These are phyloP conservation scores for Hansenula lynferdii DNA, from an alignment of 1,139 yeast genomes.

Conservation along the genomic window DNA sequence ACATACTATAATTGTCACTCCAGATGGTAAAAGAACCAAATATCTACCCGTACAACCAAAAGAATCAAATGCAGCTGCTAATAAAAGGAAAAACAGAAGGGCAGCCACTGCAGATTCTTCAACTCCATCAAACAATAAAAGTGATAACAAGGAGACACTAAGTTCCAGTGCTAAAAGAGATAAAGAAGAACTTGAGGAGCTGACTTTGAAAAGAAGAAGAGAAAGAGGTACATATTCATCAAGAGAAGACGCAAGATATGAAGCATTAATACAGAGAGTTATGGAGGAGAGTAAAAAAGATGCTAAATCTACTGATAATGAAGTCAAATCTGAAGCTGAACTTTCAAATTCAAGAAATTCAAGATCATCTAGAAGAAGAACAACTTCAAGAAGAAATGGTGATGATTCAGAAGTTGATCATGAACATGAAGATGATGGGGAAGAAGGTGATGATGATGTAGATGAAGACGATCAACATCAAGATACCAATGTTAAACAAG, in stretches of 20 bases:
- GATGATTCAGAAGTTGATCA: conserved; percentile 11
- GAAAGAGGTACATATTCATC: conserved; percentile 30
- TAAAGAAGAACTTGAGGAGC: conserved; percentile 9
- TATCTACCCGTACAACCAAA: conserved; percentile 36
- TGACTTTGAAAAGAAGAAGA: conserved; percentile 7
- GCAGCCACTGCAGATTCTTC: conserved; percentile 2
- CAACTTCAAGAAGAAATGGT: conserved; percentile 19
- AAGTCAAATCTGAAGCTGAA: conserved; percentile 24
- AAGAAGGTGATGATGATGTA: conserved; percentile 11
- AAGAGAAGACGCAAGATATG: conserved; percentile 34
- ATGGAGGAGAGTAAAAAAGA: conserved; percentile 31
- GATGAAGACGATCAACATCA: conserved; percentile 11
- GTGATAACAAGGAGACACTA: conserved; percentile 11
- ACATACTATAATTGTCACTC: conserved; percentile 53
- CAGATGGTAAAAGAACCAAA: conserved; percentile 37
- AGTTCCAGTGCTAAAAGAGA: conserved; percentile 3
- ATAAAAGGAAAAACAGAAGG: conserved; percentile 18
- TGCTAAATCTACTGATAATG: conserved; percentile 13
- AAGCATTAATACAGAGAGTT: conserved; percentile 31
- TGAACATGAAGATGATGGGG: conserved; percentile 12
- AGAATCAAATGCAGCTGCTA: conserved; percentile 21
- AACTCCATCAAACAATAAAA: not conserved
- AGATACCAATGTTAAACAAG: conserved; percentile 10
- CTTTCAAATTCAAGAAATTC: conserved; percentile 15
- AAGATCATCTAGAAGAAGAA: conserved; percentile 18